Evolutionary conservation across 257 asterid genomes (phyloP).

Genomic region (Jacaranda copaia): DNA sequence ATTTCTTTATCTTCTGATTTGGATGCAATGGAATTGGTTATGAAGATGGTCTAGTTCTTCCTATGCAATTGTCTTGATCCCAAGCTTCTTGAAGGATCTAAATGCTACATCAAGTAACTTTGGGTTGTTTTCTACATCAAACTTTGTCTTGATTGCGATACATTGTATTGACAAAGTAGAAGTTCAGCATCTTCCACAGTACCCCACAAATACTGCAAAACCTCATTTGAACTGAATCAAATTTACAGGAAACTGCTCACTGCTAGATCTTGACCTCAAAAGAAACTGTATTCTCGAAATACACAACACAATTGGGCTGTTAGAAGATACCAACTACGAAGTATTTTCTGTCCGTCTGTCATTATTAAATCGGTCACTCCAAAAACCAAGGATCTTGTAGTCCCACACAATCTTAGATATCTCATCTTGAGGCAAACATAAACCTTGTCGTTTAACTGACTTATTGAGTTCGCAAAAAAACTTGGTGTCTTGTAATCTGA

Average conservation of each 20-base stretch:
- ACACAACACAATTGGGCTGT: neutral
- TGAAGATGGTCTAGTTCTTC: too few species aligned
- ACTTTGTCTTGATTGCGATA: too few species aligned
- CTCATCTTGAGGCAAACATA: conserved; percentile 80
- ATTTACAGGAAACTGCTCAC: neutral
- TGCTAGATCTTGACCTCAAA: conserved; percentile 8
- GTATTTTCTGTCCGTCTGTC: conserved; percentile 40
- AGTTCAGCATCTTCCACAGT: too few species aligned
- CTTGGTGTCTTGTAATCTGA: conserved; percentile 76
- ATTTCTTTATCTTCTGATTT: too few species aligned
- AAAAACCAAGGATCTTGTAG: conserved; percentile 73
- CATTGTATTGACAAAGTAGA: too few species aligned
- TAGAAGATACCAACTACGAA: conserved; percentile 5
- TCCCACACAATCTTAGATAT: conserved; percentile 83
- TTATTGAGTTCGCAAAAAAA: conserved; percentile 75
- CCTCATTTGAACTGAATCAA: too few species aligned
- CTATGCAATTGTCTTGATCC: too few species aligned
- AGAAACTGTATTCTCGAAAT: neutral
- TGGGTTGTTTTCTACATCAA: neutral
- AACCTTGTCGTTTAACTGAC: conserved; percentile 63
- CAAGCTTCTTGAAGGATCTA: too few species aligned
- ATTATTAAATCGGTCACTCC: conserved; percentile 49
- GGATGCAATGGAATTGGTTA: too few species aligned
- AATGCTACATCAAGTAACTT: neutral
- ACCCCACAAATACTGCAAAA: too few species aligned